Evolutionary conservation across 352 stramenopile species (phyloP).

Genomic region (Globisporangium emineosum): DNA sequence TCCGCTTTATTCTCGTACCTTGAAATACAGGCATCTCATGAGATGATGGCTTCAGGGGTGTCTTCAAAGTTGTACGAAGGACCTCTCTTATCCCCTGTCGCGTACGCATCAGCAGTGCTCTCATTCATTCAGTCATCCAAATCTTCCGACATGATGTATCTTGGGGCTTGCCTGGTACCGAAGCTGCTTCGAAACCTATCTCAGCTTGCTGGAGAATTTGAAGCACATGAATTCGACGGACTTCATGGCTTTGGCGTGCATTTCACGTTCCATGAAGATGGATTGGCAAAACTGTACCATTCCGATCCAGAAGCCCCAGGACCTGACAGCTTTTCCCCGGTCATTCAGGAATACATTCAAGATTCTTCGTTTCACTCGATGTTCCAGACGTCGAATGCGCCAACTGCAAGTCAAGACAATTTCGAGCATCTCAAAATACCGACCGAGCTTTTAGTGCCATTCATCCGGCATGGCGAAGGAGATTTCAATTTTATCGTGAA

Average conservation of each 20-base stretch:
- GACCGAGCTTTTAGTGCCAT: constrained; percentile 4
- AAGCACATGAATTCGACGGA: constrained; percentile 21
- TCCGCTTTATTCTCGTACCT: constrained; percentile 14
- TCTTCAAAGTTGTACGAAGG: not conserved
- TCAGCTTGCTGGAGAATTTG: constrained; percentile 22
- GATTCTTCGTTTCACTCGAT: constrained; percentile 12
- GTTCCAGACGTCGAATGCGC: constrained; percentile 11
- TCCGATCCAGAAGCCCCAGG: not conserved
- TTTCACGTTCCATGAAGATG: constrained; percentile 45
- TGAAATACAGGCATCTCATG: constrained; percentile 11
- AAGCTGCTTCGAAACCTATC: constrained; percentile 43
- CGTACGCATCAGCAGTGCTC: constrained; percentile 36
- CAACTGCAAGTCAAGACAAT: constrained; percentile 26
- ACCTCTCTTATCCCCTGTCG: constrained; percentile 28
- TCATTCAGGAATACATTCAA: constrained; percentile 13
- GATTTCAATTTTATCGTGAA: not conserved
- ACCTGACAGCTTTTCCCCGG: constrained; percentile 17
- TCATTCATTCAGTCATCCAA: constrained; percentile 30
- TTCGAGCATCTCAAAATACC: constrained; percentile 21
- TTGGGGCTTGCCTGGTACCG: constrained; percentile 22
- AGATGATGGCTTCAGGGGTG: not conserved
- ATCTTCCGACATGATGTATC: not conserved
- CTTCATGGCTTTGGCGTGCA: constrained; percentile 52
- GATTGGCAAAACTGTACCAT: constrained; percentile 12
- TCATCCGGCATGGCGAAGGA: not conserved